Base-by-base conservation (phyloP, 768 basidiomycete species). In the Naganishia friedmannii region DNA sequence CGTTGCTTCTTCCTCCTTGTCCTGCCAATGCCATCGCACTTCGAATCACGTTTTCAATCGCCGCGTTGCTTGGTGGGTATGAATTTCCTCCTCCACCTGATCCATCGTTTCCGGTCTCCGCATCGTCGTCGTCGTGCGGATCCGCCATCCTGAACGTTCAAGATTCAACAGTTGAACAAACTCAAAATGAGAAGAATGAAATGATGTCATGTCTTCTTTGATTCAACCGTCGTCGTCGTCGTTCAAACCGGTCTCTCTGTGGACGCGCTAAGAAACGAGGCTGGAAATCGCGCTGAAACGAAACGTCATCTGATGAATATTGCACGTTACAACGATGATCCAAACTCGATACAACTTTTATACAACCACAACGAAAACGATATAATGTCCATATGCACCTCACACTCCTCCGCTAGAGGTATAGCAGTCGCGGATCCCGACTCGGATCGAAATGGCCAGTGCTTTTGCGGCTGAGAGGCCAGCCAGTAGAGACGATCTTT, bases 21-120 rank as follows among this genome's bases (percentile, higher is more conserved):
- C 66, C 66, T 6, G 71, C 71, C 21, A 72, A 54, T 31, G 71
- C 71, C 71, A 72, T 72, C 26, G 71, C 71, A 29, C 48, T 65
- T 17, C 58, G 58, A 37, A 72, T 72, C n/a, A 72, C 57, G 45
- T 69, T 67, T 13, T 72, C 71, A 37, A 72, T 72, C 26, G 67
- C 67, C n/a, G 28, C 66, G 28, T 67, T 57, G 37, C 58, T 65
- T 39, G 71, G 71, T 26, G 71, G 66, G 23, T n/a, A 51, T 23
- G 48, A 10, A 42, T 42, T 42, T 42, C 42, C 42, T 10, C 42
- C 42, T 42, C 9, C 42, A 8, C 42, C 42, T 42, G 9, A 8
- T 42, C 42, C n/a, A 8, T 26, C 48, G 48, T 26, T 26, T 6
- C 48, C 48, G 48, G 48, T 21, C 23, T 51, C 48, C 48, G 48